These are phyloP conservation scores for Gyromitra esculenta DNA, from an alignment of 2,329 filamentous ascomycete genomes.

Conservation along the genomic window DNA sequence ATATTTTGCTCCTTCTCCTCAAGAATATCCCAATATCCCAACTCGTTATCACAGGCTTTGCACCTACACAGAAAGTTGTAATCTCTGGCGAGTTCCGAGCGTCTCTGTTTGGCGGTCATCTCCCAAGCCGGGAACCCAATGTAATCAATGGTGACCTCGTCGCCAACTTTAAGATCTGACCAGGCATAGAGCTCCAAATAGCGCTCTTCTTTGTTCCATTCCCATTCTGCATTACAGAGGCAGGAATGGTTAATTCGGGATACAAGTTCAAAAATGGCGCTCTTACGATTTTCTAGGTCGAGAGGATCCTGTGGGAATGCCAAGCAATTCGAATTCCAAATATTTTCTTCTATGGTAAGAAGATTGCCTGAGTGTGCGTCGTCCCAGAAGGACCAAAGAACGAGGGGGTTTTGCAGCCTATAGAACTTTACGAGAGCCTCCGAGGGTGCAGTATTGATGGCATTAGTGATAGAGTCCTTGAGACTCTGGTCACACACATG, in stretches of 20 bases:
- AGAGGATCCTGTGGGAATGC: slow-evolving; percentile 5
- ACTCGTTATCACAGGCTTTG: slow-evolving; percentile 26
- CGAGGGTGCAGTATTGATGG: background rate
- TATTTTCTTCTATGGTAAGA: slow-evolving; percentile 23
- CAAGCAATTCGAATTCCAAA: slow-evolving; percentile 37
- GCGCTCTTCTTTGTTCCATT: background rate
- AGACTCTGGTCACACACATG: background rate
- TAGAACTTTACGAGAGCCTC: slow-evolving; percentile 30
- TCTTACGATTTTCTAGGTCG: background rate
- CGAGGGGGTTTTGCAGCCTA: slow-evolving; percentile 24
- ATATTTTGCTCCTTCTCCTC: background rate
- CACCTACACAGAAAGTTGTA: slow-evolving; percentile 35
- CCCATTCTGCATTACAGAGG: slow-evolving; percentile 29
- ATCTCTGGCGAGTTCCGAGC: slow-evolving; percentile 13
- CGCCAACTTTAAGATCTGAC: slow-evolving; percentile 12
- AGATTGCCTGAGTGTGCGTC: background rate
- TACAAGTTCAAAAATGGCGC: slow-evolving; percentile 19
- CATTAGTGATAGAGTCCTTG: background rate
- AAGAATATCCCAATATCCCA: slow-evolving; percentile 10
- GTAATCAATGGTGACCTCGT: slow-evolving; percentile 33
- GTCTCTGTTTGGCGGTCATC: slow-evolving; percentile 21
- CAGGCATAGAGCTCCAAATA: slow-evolving; percentile 8
- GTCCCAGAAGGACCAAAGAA: slow-evolving; percentile 22
- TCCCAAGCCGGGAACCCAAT: slow-evolving; percentile 26
- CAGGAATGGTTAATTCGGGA: slow-evolving; percentile 39